A percentile compares a stretch with the other conserved stretches of the same genome.
These are phyloP conservation scores for Erythrobasidium hasegawianum DNA, from an alignment of 1,284 basidiomycete species.

Conservation along the genomic window DNA sequence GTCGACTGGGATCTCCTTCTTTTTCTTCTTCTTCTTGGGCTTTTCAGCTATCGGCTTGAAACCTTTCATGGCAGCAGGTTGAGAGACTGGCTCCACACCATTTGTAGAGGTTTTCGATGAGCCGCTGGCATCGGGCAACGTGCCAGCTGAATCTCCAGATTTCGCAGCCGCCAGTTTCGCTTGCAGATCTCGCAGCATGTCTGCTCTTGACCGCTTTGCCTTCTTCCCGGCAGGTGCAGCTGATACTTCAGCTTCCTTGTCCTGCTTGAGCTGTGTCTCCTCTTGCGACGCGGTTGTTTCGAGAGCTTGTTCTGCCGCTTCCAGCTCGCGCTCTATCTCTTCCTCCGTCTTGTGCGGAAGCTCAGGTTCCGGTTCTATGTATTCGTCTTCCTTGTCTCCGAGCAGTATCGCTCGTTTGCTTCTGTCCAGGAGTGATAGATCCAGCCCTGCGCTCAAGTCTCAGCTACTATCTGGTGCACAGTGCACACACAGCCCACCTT, in stretches of 20 bases:
- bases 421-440: slow-evolving; percentile 21
- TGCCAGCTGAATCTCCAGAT: not conserved
- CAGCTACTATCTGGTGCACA: not conserved
- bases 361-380: not conserved
- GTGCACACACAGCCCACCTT: slow-evolving; percentile 12
- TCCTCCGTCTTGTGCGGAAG: slow-evolving; percentile 28
- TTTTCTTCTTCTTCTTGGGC: slow-evolving; percentile 29
- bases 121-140: not conserved
- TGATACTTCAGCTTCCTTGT: not conserved
- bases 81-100: not conserved
- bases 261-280: not conserved
- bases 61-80: slow-evolving; percentile 16
- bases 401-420: slow-evolving; percentile 11
- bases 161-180: slow-evolving; percentile 25
- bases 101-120: not conserved
- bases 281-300: not conserved
- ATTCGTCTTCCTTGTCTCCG: not conserved
- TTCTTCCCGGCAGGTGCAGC: slow-evolving; percentile 15
- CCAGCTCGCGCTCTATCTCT: slow-evolving; percentile 29
- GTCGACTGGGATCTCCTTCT: not conserved
- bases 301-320: slow-evolving; percentile 16
- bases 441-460: slow-evolving; percentile 12
- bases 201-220: slow-evolving; percentile 23
- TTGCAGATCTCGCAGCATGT: slow-evolving; percentile 33
- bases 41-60: slow-evolving; percentile 23